Conservation (phyloP, 352 stramenopile genomes). For the Pythium insidiosum region DNA sequence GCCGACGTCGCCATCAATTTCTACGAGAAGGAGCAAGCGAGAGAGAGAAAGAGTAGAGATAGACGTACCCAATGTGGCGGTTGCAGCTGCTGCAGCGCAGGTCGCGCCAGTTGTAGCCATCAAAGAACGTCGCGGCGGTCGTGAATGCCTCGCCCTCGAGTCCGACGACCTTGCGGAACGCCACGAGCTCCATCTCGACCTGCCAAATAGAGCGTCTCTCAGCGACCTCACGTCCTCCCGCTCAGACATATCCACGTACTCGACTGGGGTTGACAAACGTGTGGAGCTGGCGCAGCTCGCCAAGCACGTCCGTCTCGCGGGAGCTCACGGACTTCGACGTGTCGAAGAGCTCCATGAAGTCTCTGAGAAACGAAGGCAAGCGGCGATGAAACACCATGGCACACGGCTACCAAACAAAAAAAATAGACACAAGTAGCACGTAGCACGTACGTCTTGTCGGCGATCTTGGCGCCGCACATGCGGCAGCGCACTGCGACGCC, state of each 20-base stretch:
- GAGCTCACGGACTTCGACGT: constrained; percentile 59
- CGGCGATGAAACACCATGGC: background rate
- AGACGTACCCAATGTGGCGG: constrained; percentile 52
- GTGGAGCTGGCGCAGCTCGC: constrained; percentile 45
- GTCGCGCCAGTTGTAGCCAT: constrained; percentile 76
- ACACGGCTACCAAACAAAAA: background rate
- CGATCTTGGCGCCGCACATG: constrained; percentile 62
- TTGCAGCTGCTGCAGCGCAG: constrained; percentile 70
- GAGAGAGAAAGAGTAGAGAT: no score
- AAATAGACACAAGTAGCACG: no score
- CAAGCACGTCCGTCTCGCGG: constrained; percentile 31
- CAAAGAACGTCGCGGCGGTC: constrained; percentile 72
- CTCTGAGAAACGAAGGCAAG: constrained; percentile 31
- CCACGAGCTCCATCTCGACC: constrained; percentile 72
- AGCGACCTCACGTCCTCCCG: background rate
- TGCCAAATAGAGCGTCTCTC: no score
- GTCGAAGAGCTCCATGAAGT: constrained; percentile 64
- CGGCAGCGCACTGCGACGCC: constrained; percentile 60
- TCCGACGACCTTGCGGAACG: constrained; percentile 52
- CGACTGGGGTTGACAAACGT: constrained; percentile 72
- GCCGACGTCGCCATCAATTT: no score
- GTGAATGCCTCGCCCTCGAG: constrained; percentile 56
- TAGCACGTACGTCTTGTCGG: constrained; percentile 44
- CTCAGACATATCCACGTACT: constrained; percentile 19
- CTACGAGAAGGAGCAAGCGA: no score